These are phyloP conservation scores for Pythium aristosporum DNA, from an alignment of 352 stramenopile species.

Conservation along the genomic window DNA sequence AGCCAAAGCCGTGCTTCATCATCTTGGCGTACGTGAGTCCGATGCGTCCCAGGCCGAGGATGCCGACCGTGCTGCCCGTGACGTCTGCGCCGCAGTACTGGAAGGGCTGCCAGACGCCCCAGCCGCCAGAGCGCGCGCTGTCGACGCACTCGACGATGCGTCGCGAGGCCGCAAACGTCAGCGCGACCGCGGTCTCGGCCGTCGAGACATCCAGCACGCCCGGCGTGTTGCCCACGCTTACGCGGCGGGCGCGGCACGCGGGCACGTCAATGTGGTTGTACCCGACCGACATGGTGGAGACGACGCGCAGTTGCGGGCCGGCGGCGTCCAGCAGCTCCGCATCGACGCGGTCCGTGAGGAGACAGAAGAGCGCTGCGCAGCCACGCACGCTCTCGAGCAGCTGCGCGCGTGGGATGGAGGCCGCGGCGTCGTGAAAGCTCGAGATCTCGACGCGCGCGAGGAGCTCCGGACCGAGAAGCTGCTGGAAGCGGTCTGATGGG, in stretches of 20 bases:
- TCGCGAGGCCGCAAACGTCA: constrained; percentile 47
- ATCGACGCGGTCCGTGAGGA: constrained; percentile 51
- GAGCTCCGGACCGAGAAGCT: constrained; percentile 15
- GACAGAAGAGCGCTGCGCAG: constrained; percentile 40
- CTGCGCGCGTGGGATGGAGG: constrained; percentile 28
- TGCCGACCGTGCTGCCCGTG: constrained; percentile 55
- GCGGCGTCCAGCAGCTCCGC: constrained; percentile 43
- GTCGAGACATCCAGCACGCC: constrained; percentile 71
- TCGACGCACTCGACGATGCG: constrained; percentile 55
- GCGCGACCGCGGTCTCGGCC: constrained; percentile 45
- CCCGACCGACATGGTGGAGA: constrained; percentile 74
- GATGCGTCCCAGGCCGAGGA: constrained; percentile 85
- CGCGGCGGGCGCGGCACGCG: constrained; percentile 43
- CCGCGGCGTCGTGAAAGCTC: constrained; percentile 25
- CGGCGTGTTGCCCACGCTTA: constrained; percentile 65
- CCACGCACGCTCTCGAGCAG: constrained; percentile 33
- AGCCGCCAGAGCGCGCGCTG: constrained; percentile 55
- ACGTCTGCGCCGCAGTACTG: constrained; percentile 51
- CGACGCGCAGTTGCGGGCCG: constrained; percentile 38
- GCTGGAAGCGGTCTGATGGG: constrained; percentile 13
- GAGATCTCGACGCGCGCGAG: constrained; percentile 6
- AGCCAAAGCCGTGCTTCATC: constrained; percentile 81
- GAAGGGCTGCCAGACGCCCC: constrained; percentile 63
- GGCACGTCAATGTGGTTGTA: constrained; percentile 79
- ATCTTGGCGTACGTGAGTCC: constrained; percentile 80